Evolutionary conservation across 192 early-diverging fungal species (phyloP).

Genomic region (Coemansia sp.): DNA sequence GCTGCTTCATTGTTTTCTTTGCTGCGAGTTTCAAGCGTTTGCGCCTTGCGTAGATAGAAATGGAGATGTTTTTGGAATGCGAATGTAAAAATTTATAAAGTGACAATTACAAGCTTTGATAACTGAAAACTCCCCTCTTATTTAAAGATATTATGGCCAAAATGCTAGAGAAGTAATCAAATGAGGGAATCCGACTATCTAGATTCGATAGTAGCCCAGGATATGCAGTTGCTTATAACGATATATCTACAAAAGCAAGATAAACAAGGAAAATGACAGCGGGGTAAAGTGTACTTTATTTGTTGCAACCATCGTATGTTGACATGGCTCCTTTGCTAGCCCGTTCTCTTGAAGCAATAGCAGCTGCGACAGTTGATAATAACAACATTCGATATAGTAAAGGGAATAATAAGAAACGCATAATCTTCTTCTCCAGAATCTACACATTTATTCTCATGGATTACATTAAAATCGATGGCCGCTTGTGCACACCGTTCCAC

Average conservation of each 20-base stretch:
- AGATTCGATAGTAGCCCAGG: not conserved
- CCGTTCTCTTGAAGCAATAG: not conserved
- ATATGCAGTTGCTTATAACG: not conserved
- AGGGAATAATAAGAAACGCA: slow-evolving; percentile 22
- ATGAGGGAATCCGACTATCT: not conserved
- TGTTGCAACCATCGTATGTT: not conserved
- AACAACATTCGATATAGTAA: not conserved
- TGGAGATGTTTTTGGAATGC: not conserved
- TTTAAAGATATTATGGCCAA: not conserved
- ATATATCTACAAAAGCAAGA: not conserved
- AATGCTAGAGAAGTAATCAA: not conserved
- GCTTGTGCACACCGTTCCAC: slow-evolving; percentile 2
- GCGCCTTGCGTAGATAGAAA: no score
- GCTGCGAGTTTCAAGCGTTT: not conserved
- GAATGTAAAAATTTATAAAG: not conserved
- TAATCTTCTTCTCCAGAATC: not conserved
- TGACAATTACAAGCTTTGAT: not conserved
- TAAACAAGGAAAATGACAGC: not conserved
- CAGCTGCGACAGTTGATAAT: not conserved
- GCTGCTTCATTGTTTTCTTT: slow-evolving; percentile 17
- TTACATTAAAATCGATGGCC: not conserved
- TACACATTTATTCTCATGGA: slow-evolving; percentile 1
- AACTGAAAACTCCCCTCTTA: not conserved
- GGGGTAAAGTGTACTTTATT: not conserved
- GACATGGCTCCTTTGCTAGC: not conserved